phyloP scores from a whole-genome alignment of 2,329 filamentous ascomycete species.

The Podosphaera fusca region DNA sequence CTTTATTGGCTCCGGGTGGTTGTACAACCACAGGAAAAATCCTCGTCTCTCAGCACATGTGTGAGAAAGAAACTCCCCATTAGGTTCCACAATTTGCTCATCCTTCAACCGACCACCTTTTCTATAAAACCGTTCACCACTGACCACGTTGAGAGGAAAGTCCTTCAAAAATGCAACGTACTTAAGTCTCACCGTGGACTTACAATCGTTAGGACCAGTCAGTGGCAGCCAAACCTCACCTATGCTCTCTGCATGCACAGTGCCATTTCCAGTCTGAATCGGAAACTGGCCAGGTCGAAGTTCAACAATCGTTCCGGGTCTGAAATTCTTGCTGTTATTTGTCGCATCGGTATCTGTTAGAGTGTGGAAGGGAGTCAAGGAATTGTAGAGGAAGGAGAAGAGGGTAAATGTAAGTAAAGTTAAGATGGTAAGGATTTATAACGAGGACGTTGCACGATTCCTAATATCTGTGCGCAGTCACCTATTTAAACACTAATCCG shows the following conservation, averaged over 20 bases:
- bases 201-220: neutral
- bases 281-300: neutral
- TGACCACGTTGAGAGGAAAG: neutral
- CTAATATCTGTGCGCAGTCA: too few species aligned
- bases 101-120: neutral
- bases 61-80: neutral
- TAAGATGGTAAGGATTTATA: too few species aligned
- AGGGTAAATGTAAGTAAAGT: too few species aligned
- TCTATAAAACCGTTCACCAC: neutral
- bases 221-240: neutral
- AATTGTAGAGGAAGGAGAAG: too few species aligned
- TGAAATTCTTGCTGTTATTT: neutral
- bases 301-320: neutral
- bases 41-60: neutral
- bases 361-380: too few species aligned
- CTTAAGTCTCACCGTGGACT: neutral
- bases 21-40: conserved; percentile 1
- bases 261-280: neutral
- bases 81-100: neutral
- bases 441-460: too few species aligned
- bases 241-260: neutral
- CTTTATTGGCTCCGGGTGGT: neutral
- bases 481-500: too few species aligned
- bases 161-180: neutral
- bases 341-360: neutral